phyloP scores from a whole-genome alignment of 2,329 filamentous ascomycete species.

The Paramyrothecium sp. region DNA sequence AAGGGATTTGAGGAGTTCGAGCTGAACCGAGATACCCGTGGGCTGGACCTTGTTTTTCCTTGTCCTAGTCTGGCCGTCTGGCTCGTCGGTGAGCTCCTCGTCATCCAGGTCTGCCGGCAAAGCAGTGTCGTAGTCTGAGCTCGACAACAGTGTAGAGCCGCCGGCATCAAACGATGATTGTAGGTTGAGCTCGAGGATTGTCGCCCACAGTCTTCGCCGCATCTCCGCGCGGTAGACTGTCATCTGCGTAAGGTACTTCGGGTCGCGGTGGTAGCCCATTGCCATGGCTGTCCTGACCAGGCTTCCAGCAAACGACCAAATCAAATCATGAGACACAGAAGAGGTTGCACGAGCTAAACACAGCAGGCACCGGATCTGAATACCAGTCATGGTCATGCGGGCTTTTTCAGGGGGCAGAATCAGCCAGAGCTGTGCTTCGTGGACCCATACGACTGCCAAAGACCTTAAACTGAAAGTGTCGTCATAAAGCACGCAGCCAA shows the following conservation, averaged over 20 bases:
- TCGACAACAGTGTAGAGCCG: constrained; percentile 44
- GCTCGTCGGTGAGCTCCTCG: constrained; percentile 41
- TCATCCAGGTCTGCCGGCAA: constrained; percentile 53
- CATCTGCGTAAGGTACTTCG: constrained; percentile 46
- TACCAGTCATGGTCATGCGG: constrained; percentile 42
- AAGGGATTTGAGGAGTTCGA: constrained; percentile 43
- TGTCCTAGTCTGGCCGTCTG: constrained; percentile 16
- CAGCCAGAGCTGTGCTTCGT: constrained; percentile 52
- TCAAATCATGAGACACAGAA: constrained; percentile 46
- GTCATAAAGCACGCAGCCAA: constrained; percentile 48
- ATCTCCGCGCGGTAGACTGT: constrained; percentile 49
- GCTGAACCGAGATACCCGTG: constrained; percentile 48
- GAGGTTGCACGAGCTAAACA: constrained; percentile 47
- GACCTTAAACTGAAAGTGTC: constrained; percentile 40
- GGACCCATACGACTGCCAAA: constrained; percentile 47
- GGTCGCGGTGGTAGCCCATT: constrained; percentile 60
- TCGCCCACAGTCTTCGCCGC: constrained; percentile 55
- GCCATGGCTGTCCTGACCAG: constrained; percentile 53
- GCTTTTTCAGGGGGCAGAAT: constrained; percentile 45
- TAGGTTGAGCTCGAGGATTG: constrained; percentile 52
- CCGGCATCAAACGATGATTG: constrained; percentile 51
- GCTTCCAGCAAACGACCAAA: constrained; percentile 50
- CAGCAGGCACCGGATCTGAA: constrained; percentile 54
- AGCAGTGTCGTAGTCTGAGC: constrained; percentile 47
- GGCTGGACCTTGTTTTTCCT: constrained; percentile 12